Evolutionary conservation across 257 asterid species (phyloP).

Genomic region (Ehretia macrophylla): DNA sequence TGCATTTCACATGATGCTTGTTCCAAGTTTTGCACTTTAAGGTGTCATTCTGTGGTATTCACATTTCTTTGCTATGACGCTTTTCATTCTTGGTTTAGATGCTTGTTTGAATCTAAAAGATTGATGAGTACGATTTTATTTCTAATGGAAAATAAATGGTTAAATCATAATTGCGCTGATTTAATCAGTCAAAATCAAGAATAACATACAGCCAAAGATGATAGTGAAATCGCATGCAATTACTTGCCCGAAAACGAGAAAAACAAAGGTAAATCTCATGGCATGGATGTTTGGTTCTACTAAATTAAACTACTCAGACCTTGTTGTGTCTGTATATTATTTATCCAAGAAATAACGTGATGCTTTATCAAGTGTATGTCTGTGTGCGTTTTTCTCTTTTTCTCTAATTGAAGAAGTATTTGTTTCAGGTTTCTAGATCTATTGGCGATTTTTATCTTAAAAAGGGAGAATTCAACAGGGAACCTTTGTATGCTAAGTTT

Average conservation of each 20-base stretch:
- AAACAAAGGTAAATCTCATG: too few species aligned
- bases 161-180: not conserved
- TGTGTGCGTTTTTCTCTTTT: not conserved
- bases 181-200: too few species aligned
- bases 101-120: not conserved
- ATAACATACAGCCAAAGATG: too few species aligned
- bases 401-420: too few species aligned
- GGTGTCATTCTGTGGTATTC: not conserved
- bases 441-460: slow-evolving; percentile 50
- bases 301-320: not conserved
- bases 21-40: not conserved
- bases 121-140: not conserved
- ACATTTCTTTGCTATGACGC: not conserved
- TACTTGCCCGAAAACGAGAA: too few species aligned
- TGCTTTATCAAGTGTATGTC: too few species aligned
- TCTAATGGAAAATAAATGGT: not conserved
- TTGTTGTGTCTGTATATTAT: too few species aligned
- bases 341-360: too few species aligned
- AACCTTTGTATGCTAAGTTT: slow-evolving; percentile 45
- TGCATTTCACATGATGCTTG: not conserved
- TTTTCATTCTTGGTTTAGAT: not conserved
- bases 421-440: slow-evolving; percentile 40
- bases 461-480: slow-evolving; percentile 43
- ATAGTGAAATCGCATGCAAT: too few species aligned
- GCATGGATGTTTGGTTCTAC: not conserved